Percentiles rank a stretch among this genome's conserved stretches.
These are phyloP conservation scores for Fusarium vanettenii DNA, from an alignment of 2,329 filamentous ascomycete species.

Conservation along the genomic window DNA sequence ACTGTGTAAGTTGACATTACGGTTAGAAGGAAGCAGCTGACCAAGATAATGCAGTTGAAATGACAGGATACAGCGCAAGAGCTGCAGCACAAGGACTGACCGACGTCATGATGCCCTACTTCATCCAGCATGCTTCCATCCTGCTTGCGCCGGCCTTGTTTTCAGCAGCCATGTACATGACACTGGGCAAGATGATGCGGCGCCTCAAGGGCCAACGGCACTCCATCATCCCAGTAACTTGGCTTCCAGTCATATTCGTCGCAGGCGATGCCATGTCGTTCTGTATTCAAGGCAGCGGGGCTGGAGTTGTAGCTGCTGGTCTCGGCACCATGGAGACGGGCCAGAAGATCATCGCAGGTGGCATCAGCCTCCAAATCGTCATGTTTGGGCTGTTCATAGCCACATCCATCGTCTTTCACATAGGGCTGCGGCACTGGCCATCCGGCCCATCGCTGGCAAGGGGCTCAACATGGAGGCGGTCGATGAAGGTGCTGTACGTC, in stretches of 20 bases:
- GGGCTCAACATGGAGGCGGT: conserved; percentile 48
- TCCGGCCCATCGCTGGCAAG: conserved; percentile 20
- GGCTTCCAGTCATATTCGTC: conserved; percentile 62
- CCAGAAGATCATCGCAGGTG: conserved; percentile 63
- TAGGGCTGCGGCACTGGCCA: conserved; percentile 24
- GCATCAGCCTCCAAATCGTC: conserved; percentile 57
- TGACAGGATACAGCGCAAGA: conserved; percentile 54
- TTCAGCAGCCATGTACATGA: conserved; percentile 64
- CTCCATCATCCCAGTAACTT: conserved; percentile 49
- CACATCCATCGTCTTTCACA: conserved; percentile 61
- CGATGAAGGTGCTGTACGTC: conserved; percentile 52
- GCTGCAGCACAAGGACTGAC: conserved; percentile 45
- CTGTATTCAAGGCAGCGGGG: conserved; percentile 41
- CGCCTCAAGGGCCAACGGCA: conserved; percentile 50
- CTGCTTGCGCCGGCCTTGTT: conserved; percentile 61
- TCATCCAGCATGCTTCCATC: conserved; percentile 55
- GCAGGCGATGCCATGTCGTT: background rate
- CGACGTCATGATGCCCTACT: conserved; percentile 50
- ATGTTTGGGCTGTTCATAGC: conserved; percentile 66
- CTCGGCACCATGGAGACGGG: conserved; percentile 48
- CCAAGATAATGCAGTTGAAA: conserved; percentile 37
- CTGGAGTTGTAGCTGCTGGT: conserved; percentile 48
- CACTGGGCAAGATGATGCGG: conserved; percentile 56
- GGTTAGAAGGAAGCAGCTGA: background rate
- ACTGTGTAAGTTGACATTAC: conserved; percentile 53